Base-by-base conservation (phyloP, 495 filamentous ascomycete species). In the Aspergillus ostianus region DNA sequence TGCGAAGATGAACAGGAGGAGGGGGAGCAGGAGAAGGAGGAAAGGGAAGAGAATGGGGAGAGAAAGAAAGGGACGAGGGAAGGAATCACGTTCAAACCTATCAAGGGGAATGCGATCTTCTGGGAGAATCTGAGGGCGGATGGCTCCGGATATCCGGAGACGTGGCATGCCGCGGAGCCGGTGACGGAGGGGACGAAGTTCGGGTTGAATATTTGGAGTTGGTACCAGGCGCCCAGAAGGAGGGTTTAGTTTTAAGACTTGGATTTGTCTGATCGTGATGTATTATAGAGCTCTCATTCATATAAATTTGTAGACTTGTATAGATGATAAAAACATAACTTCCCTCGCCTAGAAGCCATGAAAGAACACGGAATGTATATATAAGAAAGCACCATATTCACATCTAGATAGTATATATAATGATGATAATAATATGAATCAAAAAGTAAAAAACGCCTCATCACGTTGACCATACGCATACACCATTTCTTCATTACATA, bases 161-260 rank as follows among this genome's bases (percentile, higher is more conserved):
- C 82, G 36, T 80, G 89, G 71, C 89, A 92, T 77, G 87, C 87
- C 6, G 87, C 87, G 32, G 66, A 89, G 66, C 87, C 87, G 41
- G 87, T 91, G 7, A 81, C 77, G 45, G 76, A 73, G 57, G 89
- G 89, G 23, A 81, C 72, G 54, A 92, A 92, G 79, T 80, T 90
- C 53, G 89, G 88, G n/a, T 81, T 92, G 85, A 92, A 92, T 76
- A 88, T 91, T 65, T 92, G 88, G 88, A 75, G 76, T 66, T 78
- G 76, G 76, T 78, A 77, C 65, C 76, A 78, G 64, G 71, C 74
- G 47, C 73, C 73, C 13, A 58, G 47, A 58, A 55, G 64, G 63
- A 66, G 51, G 49, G 53, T 61, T 27, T 23, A 23, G n/a, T 59
- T 26, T 26, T 26, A 4, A 26, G 36, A 55, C n/a, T 15, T 51